Conservation (phyloP, 352 stramenopile species). For the Phytophthora sp. region DNA sequence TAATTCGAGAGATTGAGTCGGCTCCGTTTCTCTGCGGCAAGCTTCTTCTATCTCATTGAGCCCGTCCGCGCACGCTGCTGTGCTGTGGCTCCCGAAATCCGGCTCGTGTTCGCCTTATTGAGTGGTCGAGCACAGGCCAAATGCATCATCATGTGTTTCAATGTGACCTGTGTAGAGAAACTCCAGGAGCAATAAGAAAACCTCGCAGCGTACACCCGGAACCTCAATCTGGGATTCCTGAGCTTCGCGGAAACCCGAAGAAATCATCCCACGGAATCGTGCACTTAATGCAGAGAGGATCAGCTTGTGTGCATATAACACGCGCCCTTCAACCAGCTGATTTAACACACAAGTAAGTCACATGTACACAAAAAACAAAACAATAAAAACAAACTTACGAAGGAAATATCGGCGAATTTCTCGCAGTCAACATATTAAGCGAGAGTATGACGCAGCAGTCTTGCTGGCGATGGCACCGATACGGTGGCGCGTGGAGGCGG, state of each 20-base stretch:
- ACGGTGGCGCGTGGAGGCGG: constrained; percentile 85
- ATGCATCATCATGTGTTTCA: constrained; percentile 41
- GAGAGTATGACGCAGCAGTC: constrained; percentile 78
- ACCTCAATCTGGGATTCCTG: constrained; percentile 87
- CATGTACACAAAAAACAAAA: neutral
- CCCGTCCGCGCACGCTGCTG: constrained; percentile 38
- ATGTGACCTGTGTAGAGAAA: constrained; percentile 94
- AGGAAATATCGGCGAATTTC: constrained; percentile 96
- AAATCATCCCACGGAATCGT: constrained; percentile 96
- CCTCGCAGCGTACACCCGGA: constrained; percentile 87
- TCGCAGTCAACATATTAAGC: constrained; percentile 92
- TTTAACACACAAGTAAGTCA: constrained; percentile 9
- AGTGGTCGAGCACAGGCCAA: constrained; percentile 25
- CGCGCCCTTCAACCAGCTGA: constrained; percentile 91
- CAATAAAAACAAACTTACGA: constrained; percentile 55
- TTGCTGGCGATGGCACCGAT: constrained; percentile 72
- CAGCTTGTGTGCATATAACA: constrained; percentile 94
- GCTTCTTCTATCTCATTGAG: constrained; percentile 43
- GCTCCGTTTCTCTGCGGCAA: constrained; percentile 17
- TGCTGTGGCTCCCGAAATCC: constrained; percentile 33
- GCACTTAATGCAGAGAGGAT: constrained; percentile 93
- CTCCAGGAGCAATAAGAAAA: constrained; percentile 93
- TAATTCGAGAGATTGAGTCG: constrained; percentile 20
- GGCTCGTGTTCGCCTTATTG: constrained; percentile 16
- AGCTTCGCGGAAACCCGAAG: constrained; percentile 90